Percentiles rank a stretch among this genome's conserved stretches.
These are phyloP conservation scores for Pythium monospermum DNA, from an alignment of 352 stramenopile species.

Conservation along the genomic window DNA sequence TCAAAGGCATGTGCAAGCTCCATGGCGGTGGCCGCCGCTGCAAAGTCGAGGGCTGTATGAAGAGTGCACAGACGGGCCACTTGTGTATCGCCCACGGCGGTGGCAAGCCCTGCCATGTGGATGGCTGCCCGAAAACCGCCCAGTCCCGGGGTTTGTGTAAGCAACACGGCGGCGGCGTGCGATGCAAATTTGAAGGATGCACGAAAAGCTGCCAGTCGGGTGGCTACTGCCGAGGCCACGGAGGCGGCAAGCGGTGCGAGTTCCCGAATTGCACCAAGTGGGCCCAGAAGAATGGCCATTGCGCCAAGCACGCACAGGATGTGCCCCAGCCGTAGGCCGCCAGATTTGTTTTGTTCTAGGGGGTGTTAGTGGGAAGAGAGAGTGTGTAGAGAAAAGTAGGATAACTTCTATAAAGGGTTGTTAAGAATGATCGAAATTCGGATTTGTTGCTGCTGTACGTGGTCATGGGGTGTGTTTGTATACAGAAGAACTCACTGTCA, in stretches of 20 bases:
- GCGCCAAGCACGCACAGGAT: constrained; percentile 83
- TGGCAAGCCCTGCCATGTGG: constrained; percentile 79
- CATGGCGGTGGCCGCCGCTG: constrained; percentile 73
- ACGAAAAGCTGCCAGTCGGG: constrained; percentile 86
- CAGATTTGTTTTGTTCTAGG: too few relatives aligned
- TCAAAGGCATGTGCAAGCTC: constrained; percentile 86
- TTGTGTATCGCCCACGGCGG: constrained; percentile 83
- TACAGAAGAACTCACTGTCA: too few relatives aligned
- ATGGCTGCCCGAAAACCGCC: constrained; percentile 81
- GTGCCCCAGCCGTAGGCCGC: constrained; percentile 46
- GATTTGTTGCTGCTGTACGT: background rate
- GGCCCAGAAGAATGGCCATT: constrained; percentile 85
- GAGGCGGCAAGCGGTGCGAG: constrained; percentile 80
- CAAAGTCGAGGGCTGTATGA: constrained; percentile 87
- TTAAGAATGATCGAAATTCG: too few relatives aligned
- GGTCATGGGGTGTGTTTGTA: too few relatives aligned
- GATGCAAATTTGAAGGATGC: constrained; percentile 84
- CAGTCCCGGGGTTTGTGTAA: constrained; percentile 83
- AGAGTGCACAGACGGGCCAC: constrained; percentile 79
- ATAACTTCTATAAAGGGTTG: too few relatives aligned
- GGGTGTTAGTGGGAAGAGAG: constrained; percentile 3
- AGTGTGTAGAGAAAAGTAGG: background rate
- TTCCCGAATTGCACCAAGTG: constrained; percentile 84
- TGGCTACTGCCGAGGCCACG: constrained; percentile 79
- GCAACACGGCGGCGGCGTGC: constrained; percentile 77